Evolutionary conservation across 139 green algal species (phyloP).

Genomic region (Pleodorina starrii): DNA sequence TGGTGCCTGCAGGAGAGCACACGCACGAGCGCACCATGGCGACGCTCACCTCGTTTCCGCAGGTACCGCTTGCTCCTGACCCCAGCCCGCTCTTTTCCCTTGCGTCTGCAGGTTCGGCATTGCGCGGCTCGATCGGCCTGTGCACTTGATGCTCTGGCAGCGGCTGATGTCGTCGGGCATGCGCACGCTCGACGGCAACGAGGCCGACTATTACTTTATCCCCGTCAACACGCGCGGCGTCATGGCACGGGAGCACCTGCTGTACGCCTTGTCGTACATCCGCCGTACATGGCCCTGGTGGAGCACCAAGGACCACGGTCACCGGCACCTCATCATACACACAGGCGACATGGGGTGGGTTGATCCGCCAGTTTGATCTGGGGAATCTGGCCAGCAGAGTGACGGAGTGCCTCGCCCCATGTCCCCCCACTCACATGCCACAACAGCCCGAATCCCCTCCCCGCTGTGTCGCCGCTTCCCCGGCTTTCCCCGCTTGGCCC

Average conservation of each 20-base stretch:
- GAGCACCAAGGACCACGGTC: not conserved
- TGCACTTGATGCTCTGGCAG: slow-evolving; percentile 51
- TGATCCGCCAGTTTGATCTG: not conserved
- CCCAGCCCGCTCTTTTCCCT: no score
- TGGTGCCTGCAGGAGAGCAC: no score
- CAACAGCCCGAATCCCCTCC: no score
- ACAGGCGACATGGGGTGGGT: slow-evolving; percentile 28
- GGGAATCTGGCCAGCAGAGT: no score
- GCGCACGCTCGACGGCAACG: slow-evolving; percentile 41
- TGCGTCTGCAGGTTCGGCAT: not conserved
- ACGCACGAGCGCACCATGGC: no score
- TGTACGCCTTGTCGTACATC: slow-evolving; percentile 29
- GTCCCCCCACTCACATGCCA: not conserved
- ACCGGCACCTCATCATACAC: slow-evolving; percentile 50
- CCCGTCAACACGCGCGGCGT: slow-evolving; percentile 36
- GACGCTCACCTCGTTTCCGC: no score
- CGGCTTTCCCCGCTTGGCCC: no score
- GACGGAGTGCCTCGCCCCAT: no score
- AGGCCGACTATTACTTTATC: slow-evolving; percentile 59
- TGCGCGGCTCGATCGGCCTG: slow-evolving; percentile 43
- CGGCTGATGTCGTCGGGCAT: slow-evolving; percentile 47
- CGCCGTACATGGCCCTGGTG: slow-evolving; percentile 37
- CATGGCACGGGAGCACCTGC: not conserved
- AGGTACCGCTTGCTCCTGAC: no score
- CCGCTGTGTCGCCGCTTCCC: no score